Evolutionary conservation across 2,329 filamentous ascomycete genomes (phyloP).

Genomic region (Aspergillus viridinutans): DNA sequence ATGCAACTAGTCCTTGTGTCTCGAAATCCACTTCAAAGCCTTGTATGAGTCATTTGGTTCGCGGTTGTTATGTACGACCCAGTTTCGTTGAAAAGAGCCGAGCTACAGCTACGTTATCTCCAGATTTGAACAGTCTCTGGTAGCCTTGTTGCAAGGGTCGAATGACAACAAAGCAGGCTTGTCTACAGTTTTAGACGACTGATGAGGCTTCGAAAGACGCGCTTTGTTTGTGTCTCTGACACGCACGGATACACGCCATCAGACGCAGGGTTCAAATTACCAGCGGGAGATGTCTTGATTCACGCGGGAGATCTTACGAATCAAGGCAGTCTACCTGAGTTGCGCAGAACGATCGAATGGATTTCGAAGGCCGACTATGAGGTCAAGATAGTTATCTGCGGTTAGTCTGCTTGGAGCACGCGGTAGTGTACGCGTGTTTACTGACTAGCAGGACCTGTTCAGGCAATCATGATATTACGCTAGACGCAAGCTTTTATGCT

Average conservation of each 20-base stretch:
- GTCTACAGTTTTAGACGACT: not conserved
- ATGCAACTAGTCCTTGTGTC: not conserved
- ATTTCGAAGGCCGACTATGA: slow-evolving; percentile 51
- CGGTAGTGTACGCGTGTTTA: not conserved
- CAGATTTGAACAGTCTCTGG: not conserved
- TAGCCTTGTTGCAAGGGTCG: not conserved
- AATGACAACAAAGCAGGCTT: not conserved
- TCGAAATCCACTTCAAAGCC: not conserved
- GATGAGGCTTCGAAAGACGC: slow-evolving; percentile 39
- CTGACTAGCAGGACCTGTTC: not conserved
- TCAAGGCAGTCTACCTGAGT: slow-evolving; percentile 48
- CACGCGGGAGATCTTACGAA: slow-evolving; percentile 59
- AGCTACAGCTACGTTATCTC: not conserved
- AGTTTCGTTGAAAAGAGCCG: not conserved
- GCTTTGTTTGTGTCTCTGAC: slow-evolving; percentile 57
- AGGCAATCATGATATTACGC: slow-evolving; percentile 58
- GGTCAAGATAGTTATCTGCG: slow-evolving; percentile 53
- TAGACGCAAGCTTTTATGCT: slow-evolving; percentile 48
- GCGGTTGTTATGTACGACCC: not conserved
- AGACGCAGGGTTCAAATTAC: slow-evolving; percentile 48
- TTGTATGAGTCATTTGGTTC: not conserved
- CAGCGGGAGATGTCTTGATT: slow-evolving; percentile 54
- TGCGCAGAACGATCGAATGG: slow-evolving; percentile 52
- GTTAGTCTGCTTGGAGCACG: slow-evolving; percentile 29
- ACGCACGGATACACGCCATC: slow-evolving; percentile 52